These are phyloP conservation scores for Verticillium albo-atrum DNA, from an alignment of 2,329 filamentous ascomycete genomes.

Conservation along the genomic window DNA sequence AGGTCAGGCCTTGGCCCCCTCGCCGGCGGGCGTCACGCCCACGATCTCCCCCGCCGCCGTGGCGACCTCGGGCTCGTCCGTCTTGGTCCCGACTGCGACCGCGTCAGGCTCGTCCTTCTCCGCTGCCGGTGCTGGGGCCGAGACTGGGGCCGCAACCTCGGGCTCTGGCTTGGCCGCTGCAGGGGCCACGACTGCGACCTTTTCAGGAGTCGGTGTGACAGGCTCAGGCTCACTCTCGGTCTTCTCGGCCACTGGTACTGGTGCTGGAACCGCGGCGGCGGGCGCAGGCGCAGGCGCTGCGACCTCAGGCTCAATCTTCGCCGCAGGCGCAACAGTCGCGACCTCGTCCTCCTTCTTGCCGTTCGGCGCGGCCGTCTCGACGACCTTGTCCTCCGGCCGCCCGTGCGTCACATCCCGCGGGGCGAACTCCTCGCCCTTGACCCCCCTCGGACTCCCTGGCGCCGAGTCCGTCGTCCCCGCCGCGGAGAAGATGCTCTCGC, in stretches of 20 bases:
- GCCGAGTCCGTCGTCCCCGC: conserved; percentile 14
- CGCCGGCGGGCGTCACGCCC: not conserved
- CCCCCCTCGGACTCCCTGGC: conserved; percentile 1
- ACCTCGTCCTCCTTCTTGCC: not conserved
- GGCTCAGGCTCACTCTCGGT: not conserved
- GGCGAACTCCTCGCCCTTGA: not conserved
- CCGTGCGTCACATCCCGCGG: not conserved
- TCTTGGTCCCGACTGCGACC: not conserved
- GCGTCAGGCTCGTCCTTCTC: not conserved
- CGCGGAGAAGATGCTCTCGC: conserved; percentile 39
- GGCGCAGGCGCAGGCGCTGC: no score
- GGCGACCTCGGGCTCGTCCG: not conserved
- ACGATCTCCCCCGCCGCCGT: not conserved
- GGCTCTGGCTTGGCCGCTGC: not conserved
- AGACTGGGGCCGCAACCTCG: no score
- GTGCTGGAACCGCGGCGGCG: not conserved
- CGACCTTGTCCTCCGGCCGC: not conserved
- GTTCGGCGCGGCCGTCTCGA: not conserved
- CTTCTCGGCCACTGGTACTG: not conserved
- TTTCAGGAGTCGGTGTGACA: not conserved
- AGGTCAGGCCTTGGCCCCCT: not conserved
- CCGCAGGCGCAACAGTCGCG: not conserved
- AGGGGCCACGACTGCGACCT: not conserved
- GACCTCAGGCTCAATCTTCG: not conserved
- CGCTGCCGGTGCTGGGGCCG: not conserved